Evolutionary conservation across 2,329 filamentous ascomycete species (phyloP), one percentile per base, ranked within the genome.

Genomic region (Pseudocercospora vitis): DNA sequence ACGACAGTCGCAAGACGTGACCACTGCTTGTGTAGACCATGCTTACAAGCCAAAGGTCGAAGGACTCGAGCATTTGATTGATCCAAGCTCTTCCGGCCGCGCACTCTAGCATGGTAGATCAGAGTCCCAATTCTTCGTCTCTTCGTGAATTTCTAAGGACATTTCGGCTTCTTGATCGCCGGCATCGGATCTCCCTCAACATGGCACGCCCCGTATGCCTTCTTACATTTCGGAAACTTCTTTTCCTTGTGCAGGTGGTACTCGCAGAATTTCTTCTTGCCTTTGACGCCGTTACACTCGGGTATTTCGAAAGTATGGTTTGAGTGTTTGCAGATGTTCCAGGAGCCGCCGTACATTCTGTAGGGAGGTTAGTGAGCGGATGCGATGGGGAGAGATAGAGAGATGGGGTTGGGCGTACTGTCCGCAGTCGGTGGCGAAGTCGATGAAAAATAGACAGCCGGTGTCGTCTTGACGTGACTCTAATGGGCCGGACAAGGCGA

Each of bases 331-430:
- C 52, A 55, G 14, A 55, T 48, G 24, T 55, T 35, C 40, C 50
- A 55, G 28, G 40, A 55, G 2, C 42, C 48, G 9, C 52, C 52
- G 21, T 54, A 54, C 52, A 54, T 54, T 18, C 52, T 54, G 19
- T 2, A 26, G 7, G 26, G 16, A 7, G 18, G 31, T 47, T 18
- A 39, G 37, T 16, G 8, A 19, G 37, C n/a, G 19, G 7, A n/a
- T 31, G 2, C 14, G 42, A 29, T 14, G 21, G 19, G 23, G 24
- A 26, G 12, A n/a, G n/a, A n/a, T n/a, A n/a, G n/a, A n/a, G n/a
- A n/a, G 19, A 23, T 2, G 11, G 24, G 7, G 4, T 18, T 5
- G 18, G 5, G 42, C 51, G 19, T 32, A 53, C 51, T 53, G 26
- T 24, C 33, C 14, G 37, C 51, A 53, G 16, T 49, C 51, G 32